Conservation (phyloP, 2,329 filamentous ascomycete species). For the Leptographium procerum region DNA sequence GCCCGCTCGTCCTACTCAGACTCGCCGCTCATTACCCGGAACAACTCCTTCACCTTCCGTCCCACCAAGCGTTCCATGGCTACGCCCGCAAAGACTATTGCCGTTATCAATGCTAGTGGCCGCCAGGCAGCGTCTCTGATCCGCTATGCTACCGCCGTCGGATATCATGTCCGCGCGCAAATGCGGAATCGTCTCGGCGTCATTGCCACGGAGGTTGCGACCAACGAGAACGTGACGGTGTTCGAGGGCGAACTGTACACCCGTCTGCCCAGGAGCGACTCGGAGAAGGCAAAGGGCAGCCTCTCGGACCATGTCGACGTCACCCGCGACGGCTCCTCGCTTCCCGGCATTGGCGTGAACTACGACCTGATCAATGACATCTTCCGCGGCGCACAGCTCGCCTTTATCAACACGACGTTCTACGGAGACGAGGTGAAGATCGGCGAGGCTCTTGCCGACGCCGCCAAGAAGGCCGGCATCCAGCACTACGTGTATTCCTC, state of each 20-base stretch:
- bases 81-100: constrained; percentile 65
- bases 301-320: constrained; percentile 40
- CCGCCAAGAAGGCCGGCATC: constrained; percentile 72
- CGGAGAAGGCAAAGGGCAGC: constrained; percentile 24
- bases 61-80: constrained; percentile 48
- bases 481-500: constrained; percentile 93
- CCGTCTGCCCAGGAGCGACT: constrained; percentile 37
- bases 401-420: constrained; percentile 96
- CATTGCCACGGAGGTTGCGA: constrained; percentile 73
- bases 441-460: constrained; percentile 78
- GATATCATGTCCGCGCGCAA: constrained; percentile 87
- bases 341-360: constrained; percentile 56
- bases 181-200: constrained; percentile 77
- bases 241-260: constrained; percentile 54
- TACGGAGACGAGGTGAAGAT: constrained; percentile 91
- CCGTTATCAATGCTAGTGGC: constrained; percentile 90
- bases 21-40: constrained; percentile 43
- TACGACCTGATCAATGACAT: constrained; percentile 61
- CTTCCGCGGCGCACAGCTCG: constrained; percentile 74
- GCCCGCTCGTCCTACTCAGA: constrained; percentile 52
- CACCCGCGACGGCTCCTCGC: constrained; percentile 50
- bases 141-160: constrained; percentile 83
- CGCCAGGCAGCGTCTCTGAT: constrained; percentile 93
- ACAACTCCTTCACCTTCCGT: constrained; percentile 50
- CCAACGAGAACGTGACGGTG: constrained; percentile 63